Evolutionary conservation across 2,329 filamentous ascomycete species (phyloP), one percentile per base, ranked within the genome.

Genomic region (Penicillium fuscoglaucum): DNA sequence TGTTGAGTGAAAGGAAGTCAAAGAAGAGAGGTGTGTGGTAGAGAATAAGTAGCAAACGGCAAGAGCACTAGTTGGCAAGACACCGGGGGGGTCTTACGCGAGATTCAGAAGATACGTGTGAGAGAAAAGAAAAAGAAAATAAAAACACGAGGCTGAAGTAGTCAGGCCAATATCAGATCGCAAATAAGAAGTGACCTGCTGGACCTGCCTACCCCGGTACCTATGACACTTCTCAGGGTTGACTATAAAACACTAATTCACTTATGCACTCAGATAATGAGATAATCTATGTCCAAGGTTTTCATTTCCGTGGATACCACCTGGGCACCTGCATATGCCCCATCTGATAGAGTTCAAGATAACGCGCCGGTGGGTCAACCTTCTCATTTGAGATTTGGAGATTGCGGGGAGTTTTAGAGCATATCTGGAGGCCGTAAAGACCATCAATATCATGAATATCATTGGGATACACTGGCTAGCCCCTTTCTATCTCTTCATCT

Each of bases 111-210:
- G 24, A 21, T 39, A 48, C 19, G 8, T 31, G 7, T 13, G 24
- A 13, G 17, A 21, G 6, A 4, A 37, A 8, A 17, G 1, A 40
- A 29, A 41, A 35, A n/a, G 1, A 31, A 29, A 44, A 5, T 2
- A 26, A 47, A 24, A n/a, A 35, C 12, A 12, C 31, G 41, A 40
- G 40, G 26, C 35, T 28, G n/a, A 39, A 41, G 24, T 51, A 33
- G 28, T 29, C 24, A 40, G 33, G 48, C 33, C n/a, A 26, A 39
- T 35, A 35, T 48, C 19, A 50, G 33, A 40, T 50, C 57, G 19
- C 62, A 35, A 62, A 62, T 63, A 56, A 46, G 50, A 52, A 49
- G 21, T 40, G 28, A 2, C 26, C 55, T 59, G 29, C 55, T 66
- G 62, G 55, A 61, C 61, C 50, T 66, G 31, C 62, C 55, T 57